Conservation (phyloP, 2,329 filamentous ascomycete genomes). For the Emergomyces pasteurianus region DNA sequence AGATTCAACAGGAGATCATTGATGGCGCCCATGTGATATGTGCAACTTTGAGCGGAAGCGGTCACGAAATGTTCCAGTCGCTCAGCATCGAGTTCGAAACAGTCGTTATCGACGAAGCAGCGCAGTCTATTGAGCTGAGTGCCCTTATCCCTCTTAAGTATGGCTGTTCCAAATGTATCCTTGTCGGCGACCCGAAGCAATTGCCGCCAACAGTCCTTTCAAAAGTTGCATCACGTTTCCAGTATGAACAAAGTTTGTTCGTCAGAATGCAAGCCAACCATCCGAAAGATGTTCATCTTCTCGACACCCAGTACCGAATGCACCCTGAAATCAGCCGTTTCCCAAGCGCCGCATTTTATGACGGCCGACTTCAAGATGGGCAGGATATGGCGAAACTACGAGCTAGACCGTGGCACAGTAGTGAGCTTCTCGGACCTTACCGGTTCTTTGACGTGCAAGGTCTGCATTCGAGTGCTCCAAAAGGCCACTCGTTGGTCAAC, state of each 20-base stretch:
- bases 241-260: constrained; percentile 96
- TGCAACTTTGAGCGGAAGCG: constrained; percentile 86
- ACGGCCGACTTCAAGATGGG: constrained; percentile 74
- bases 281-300: constrained; percentile 73
- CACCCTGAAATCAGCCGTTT: constrained; percentile 91
- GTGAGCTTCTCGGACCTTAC: constrained; percentile 73
- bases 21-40: constrained; percentile 87
- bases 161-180: constrained; percentile 88
- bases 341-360: constrained; percentile 86
- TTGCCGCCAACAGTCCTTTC: constrained; percentile 91
- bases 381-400: constrained; percentile 68
- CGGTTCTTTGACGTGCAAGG: constrained; percentile 95
- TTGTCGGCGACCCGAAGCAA: constrained; percentile 96
- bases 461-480: constrained; percentile 66
- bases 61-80: constrained; percentile 94
- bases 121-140: constrained; percentile 94
- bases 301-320: constrained; percentile 99
- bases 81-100: constrained; percentile 96
- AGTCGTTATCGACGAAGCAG: constrained; percentile 94
- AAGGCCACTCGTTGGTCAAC: constrained; percentile 85
- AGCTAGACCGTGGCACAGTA: constrained; percentile 72
- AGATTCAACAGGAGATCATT: constrained; percentile 81
- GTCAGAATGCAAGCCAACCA: constrained; percentile 95
- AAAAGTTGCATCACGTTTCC: constrained; percentile 79
- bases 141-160: constrained; percentile 96